These are phyloP conservation scores for Fusarium burgessii DNA, from an alignment of 2,329 filamentous ascomycete genomes.

Conservation along the genomic window DNA sequence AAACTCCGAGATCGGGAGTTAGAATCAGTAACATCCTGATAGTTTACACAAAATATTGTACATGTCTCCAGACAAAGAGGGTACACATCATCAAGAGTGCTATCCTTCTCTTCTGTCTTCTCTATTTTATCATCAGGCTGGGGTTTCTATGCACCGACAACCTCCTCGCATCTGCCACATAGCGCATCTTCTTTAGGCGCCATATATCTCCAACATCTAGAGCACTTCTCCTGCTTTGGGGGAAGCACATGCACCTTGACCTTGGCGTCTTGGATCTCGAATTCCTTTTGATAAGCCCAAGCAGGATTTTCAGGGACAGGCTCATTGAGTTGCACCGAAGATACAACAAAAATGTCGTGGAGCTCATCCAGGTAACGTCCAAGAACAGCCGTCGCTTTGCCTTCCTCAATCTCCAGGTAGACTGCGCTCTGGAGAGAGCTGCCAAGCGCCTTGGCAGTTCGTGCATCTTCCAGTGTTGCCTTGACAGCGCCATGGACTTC, in stretches of 20 bases:
- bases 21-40: conserved; percentile 6
- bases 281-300: conserved; percentile 58
- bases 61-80: conserved; percentile 31
- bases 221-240: conserved; percentile 76
- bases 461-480: conserved; percentile 77
- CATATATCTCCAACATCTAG: conserved; percentile 89
- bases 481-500: conserved; percentile 76
- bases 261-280: conserved; percentile 55
- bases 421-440: conserved; percentile 85
- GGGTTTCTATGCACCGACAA: conserved; percentile 57
- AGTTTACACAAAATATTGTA: conserved; percentile 36
- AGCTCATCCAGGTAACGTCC: conserved; percentile 64
- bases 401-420: conserved; percentile 61
- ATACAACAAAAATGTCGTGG: conserved; percentile 76
- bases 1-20: background rate
- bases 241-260: conserved; percentile 61
- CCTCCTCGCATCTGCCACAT: conserved; percentile 79
- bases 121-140: conserved; percentile 18
- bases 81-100: conserved; percentile 19
- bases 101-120: conserved; percentile 4
- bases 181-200: conserved; percentile 74
- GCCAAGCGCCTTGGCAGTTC: conserved; percentile 78
- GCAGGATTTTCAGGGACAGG: conserved; percentile 45
- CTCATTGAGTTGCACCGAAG: conserved; percentile 66
- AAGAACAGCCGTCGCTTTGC: conserved; percentile 51